These are phyloP conservation scores for Ophiostoma quercus DNA, from an alignment of 2,329 filamentous ascomycete genomes.

Conservation along the genomic window DNA sequence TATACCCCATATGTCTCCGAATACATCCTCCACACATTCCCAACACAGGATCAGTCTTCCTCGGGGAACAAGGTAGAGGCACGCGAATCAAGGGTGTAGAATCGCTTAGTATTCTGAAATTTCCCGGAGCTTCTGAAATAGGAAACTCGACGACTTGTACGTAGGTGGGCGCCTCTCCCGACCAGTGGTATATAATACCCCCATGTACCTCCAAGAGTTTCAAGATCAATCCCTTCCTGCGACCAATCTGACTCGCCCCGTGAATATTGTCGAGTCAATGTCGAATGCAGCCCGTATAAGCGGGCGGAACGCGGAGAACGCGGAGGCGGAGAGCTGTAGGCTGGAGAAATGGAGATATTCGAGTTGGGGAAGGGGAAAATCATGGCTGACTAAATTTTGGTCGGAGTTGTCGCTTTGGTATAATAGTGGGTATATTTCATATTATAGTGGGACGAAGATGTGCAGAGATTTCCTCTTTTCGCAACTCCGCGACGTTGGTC, in stretches of 20 bases:
- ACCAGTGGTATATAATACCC: not conserved
- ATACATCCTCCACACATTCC: not conserved
- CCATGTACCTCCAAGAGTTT: not conserved
- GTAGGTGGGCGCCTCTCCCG: not conserved
- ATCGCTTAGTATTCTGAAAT: no score
- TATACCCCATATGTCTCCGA: not conserved
- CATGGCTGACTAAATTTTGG: not conserved
- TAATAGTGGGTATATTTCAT: not conserved
- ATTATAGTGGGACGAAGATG: not conserved
- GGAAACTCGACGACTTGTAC: not conserved
- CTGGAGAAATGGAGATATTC: not conserved
- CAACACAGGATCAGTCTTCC: not conserved
- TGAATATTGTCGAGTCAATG: not conserved
- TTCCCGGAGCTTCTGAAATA: slow-evolving; percentile 4
- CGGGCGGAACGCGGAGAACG: not conserved
- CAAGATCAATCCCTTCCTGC: not conserved
- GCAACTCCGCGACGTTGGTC: slow-evolving; percentile 10
- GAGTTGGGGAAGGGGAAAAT: not conserved
- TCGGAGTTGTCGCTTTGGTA: slow-evolving; percentile 8
- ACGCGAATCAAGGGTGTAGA: not conserved
- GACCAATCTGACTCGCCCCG: not conserved
- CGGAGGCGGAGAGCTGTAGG: not conserved
- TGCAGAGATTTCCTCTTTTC: slow-evolving; percentile 4
- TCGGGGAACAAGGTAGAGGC: no score
- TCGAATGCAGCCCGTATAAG: not conserved